phyloP scores from a whole-genome alignment of 129 eudicot genomes.

The Glebionis coronaria region DNA sequence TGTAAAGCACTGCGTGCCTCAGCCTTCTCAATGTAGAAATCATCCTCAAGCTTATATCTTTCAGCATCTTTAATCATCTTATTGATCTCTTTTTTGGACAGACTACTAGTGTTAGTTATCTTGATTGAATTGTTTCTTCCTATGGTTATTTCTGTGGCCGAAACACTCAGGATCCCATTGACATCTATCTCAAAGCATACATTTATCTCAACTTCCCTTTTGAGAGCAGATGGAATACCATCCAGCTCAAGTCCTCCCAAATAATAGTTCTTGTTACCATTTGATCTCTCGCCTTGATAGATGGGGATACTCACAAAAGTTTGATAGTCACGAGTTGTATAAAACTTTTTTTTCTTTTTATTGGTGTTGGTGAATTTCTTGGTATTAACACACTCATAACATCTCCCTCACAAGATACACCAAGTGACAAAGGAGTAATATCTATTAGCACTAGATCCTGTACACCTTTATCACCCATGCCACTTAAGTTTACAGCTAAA shows the following conservation, averaged over 20 bases:
- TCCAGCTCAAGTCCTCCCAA: neutral
- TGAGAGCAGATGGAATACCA: neutral
- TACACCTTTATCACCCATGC: conserved; percentile 18
- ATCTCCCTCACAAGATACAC: neutral
- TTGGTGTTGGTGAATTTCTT: conserved; percentile 17
- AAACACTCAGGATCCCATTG: conserved; percentile 15
- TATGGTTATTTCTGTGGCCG: conserved; percentile 13
- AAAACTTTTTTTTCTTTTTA: neutral
- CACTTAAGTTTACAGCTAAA: conserved; percentile 21
- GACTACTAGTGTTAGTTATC: conserved; percentile 12
- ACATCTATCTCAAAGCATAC: conserved; percentile 21
- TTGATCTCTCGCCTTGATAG: conserved; percentile 23
- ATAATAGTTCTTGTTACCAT: neutral
- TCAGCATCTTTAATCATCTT: conserved; percentile 25
- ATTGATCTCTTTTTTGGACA: neutral
- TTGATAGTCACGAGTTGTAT: neutral
- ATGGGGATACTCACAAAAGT: neutral
- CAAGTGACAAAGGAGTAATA: conserved; percentile 25
- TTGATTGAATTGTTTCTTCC: conserved; percentile 1
- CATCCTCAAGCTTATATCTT: conserved; percentile 15
- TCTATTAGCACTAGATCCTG: conserved; percentile 7
- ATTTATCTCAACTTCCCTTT: neutral
- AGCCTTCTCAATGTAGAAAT: neutral
- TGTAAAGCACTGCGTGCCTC: neutral
- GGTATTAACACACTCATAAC: neutral